Percentiles rank a stretch among this genome's conserved stretches.
phyloP scores from a whole-genome alignment of 306 rosid species.

The Carpinus viminea region DNA sequence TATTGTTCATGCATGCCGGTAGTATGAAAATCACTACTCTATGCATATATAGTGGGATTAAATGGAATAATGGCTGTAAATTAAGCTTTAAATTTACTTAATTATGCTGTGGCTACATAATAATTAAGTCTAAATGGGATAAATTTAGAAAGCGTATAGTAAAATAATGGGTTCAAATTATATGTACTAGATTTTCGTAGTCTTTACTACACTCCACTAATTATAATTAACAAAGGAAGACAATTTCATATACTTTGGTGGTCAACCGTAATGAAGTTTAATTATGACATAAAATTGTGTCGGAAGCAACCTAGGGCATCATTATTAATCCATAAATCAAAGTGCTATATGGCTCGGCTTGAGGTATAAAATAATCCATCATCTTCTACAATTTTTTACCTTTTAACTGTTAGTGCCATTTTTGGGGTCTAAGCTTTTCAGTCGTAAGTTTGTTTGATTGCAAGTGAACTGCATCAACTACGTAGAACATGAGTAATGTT shows the following conservation, averaged over 20 bases:
- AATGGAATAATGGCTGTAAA: background rate
- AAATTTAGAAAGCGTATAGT: background rate
- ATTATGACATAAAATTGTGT: background rate
- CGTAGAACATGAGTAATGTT: no score
- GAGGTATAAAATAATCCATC: background rate
- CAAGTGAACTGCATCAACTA: background rate
- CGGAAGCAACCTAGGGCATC: background rate
- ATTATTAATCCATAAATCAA: background rate
- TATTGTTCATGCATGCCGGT: no score
- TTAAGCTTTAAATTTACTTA: background rate
- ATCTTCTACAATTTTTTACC: background rate
- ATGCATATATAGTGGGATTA: background rate
- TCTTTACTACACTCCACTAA: conserved; percentile 4
- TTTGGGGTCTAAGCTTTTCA: background rate
- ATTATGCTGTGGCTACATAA: background rate
- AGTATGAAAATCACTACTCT: no score
- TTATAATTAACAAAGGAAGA: background rate
- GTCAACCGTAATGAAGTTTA: conserved; percentile 9
- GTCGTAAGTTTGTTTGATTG: background rate
- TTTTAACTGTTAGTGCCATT: background rate
- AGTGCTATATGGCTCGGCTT: background rate
- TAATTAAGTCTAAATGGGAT: no score
- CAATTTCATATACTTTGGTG: background rate
- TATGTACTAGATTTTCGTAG: background rate
- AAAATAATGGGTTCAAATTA: background rate